Base-by-base conservation (phyloP, 441 rosid species). In the Viola pubescens region DNA sequence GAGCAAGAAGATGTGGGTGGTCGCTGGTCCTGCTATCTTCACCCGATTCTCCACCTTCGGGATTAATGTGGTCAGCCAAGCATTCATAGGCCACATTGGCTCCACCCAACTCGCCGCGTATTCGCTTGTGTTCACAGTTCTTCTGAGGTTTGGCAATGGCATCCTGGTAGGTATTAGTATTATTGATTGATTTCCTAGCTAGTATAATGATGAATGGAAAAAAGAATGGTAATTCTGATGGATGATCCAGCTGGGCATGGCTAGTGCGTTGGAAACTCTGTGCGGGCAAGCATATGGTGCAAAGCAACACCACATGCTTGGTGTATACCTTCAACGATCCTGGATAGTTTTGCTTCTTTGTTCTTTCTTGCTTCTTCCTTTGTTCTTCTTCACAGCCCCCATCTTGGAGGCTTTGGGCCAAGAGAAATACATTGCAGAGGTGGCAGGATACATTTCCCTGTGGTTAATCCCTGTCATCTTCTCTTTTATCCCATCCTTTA, bases 211-310 rank as follows among this genome's bases (percentile, higher is more conserved):
- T 26, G 34, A 26, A 26, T 26, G 34, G 34, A 26, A 26, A 1
- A 26, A 26, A 2, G 34, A 26, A 26, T 26, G 34, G 34, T 13
- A 10, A 39, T 51, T 12, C 34, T 8, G 4, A 48, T 44, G 41
- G 52, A 54, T 34, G n/a, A 4, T 81, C 75, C 77, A 89, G 97
- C 60, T 87, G 50, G 97, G 97, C 1, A 87, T 85, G 92, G 86
- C 95, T 0, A 89, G 90, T 54, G 97, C 89, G 16, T 59, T 83
- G 47, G 87, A 89, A 72, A 89, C 97, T 2, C 59, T 89, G 5
- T 89, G 97, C 52, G 97, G 97, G 52, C 95, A 89, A 81, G 81
- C 95, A 1, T 89, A 53, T 5, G 96, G 96, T 7, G 97, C 95
- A 6, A 79, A 78, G 66, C 95, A 82, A 14, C 61, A 82, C 60